phyloP scores from a whole-genome alignment of 1,284 basidiomycete species.

The Rhodotorula sp. region DNA sequence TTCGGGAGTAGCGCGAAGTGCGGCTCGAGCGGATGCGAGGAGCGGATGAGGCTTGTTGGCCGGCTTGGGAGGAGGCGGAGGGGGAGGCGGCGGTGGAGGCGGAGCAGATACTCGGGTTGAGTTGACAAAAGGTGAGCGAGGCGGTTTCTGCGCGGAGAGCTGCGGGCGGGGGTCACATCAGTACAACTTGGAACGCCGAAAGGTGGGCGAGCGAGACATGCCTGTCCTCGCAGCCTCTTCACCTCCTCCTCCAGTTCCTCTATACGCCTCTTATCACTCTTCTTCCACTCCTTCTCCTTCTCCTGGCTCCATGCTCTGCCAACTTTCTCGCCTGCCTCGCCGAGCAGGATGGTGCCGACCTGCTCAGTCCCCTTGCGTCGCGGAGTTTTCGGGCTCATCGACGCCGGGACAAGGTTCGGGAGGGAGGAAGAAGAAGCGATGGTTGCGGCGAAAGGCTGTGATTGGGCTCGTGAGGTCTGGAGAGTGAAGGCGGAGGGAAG shows the following conservation, averaged over 20 bases:
- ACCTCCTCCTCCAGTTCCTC: constrained; percentile 21
- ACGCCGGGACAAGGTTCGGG: background rate
- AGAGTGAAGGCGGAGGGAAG: too few relatives aligned
- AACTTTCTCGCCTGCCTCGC: background rate
- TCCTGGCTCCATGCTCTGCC: background rate
- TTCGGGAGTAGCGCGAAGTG: constrained; percentile 14
- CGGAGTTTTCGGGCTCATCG: background rate
- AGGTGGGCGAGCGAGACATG: background rate
- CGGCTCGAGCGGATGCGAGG: constrained; percentile 10
- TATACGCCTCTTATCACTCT: constrained; percentile 4
- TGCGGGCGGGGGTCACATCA: background rate
- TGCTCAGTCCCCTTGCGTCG: background rate
- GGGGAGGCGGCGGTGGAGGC: constrained; percentile 9
- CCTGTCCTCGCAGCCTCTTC: constrained; percentile 5
- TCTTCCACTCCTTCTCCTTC: constrained; percentile 8
- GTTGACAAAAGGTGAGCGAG: background rate
- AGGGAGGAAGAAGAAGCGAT: background rate
- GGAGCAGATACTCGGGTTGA: constrained; percentile 6
- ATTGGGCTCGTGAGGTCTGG: too few relatives aligned
- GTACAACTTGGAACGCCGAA: background rate
- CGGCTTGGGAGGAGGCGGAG: constrained; percentile 9
- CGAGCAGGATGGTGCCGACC: background rate
- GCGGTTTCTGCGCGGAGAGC: constrained; percentile 9
- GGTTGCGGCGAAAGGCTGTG: background rate
- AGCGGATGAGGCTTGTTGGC: constrained; percentile 16